Base-by-base conservation (phyloP, 2,329 filamentous ascomycete genomes). In the Lasiodiplodia gonubiensis region DNA sequence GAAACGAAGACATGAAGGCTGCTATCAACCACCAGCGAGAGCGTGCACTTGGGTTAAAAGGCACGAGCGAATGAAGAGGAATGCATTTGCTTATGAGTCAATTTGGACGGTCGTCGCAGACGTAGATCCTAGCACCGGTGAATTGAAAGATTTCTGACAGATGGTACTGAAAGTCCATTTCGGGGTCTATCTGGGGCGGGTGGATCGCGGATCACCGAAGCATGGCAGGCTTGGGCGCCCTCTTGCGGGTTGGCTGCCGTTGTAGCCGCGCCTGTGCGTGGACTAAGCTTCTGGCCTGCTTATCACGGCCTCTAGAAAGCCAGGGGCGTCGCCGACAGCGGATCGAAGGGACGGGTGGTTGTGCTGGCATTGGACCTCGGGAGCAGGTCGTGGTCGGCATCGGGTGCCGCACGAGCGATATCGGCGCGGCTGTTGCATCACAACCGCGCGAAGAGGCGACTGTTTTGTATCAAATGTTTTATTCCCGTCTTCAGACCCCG, bases 21-120 rank as follows among this genome's bases (percentile, higher is more conserved):
- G 57, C 57, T 61, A 63, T 37, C 30, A 27, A 51, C 2, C n/a
- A 21, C 18, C 37, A n/a, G 33, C 25, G 14, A 48, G 39, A 60
- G 57, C 35, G 39, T 37, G 39, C 55, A 8, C 5, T 7, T 37
- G 39, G 27, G 42, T n/a, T 8, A 21, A 11, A 42, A 25, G 8
- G 23, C 12, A n/a, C 25, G 27, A 21, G 46, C 59, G 59, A 63
- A 63, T 63, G 30, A n/a, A 51, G 59, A 63, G 59, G 27, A 63
- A 35, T 63, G 59, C 46, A 63, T 63, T 60, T 63, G 27, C 59
- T 63, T 63, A 63, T 63, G 59, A 63, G 59, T 63, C 59, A 51
- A 63, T 11, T 23, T 27, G 18, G 55, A 25, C 14, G 35, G 4
- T 23, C 8, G 16, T 37, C 27, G 25, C 10, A n/a, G 23, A n/a